phyloP scores from a whole-genome alignment of 2,329 filamentous ascomycete species.

The Ceratocystis papillata region DNA sequence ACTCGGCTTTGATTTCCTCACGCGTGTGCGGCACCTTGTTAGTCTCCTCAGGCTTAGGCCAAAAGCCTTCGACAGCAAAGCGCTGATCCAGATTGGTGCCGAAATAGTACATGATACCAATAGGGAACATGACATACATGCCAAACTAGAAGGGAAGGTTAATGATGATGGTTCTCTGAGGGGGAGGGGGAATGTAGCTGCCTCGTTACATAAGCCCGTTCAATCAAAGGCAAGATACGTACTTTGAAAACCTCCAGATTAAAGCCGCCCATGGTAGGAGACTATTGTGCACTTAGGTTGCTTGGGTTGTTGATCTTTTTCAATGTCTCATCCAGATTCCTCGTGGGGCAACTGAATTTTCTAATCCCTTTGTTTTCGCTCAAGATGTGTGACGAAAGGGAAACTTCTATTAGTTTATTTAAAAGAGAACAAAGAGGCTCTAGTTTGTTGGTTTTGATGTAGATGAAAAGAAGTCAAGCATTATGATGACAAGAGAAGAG shows the following conservation, averaged over 20 bases:
- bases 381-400: no score
- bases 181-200: background rate
- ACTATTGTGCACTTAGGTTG: no score
- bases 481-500: background rate
- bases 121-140: conserved; percentile 97
- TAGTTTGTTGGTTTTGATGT: background rate
- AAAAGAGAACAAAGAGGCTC: background rate
- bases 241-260: conserved; percentile 97
- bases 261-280: conserved; percentile 56
- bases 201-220: background rate
- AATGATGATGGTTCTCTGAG: background rate
- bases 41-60: conserved; percentile 71
- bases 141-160: conserved; percentile 58
- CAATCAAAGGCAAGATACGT: conserved; percentile 26
- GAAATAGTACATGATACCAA: conserved; percentile 99
- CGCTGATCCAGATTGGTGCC: conserved; percentile 92
- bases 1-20: conserved; percentile 74
- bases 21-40: conserved; percentile 65
- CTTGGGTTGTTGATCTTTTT: no score
- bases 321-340: no score
- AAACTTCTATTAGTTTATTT: background rate
- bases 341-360: no score
- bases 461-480: background rate
- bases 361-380: no score
- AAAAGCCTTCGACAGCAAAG: conserved; percentile 84